These are phyloP conservation scores for Zea luxurians DNA, from an alignment of 176 grass and related monocot species.

Conservation along the genomic window DNA sequence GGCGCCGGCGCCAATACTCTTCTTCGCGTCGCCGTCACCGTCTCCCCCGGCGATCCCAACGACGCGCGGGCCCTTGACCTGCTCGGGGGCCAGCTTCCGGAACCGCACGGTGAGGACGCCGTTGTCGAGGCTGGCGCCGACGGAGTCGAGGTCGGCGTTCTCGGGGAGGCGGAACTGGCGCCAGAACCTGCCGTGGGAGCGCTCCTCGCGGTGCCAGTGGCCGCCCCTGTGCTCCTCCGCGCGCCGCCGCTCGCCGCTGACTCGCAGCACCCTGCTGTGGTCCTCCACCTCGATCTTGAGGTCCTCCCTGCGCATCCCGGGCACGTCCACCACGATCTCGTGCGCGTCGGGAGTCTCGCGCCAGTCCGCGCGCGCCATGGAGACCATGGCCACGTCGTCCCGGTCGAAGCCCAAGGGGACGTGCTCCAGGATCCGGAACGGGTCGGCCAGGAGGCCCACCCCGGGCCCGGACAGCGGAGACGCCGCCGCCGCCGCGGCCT, in stretches of 20 bases:
- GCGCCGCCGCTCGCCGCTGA: slow-evolving; percentile 81
- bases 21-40: slow-evolving; percentile 8
- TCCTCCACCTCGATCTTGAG: slow-evolving; percentile 80
- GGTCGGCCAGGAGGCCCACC: slow-evolving; percentile 46
- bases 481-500: not conserved
- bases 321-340: slow-evolving; percentile 79
- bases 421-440: slow-evolving; percentile 87
- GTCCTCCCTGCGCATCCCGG: slow-evolving; percentile 69
- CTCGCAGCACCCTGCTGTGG: slow-evolving; percentile 57
- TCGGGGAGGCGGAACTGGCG: slow-evolving; percentile 84
- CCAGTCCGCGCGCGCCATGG: slow-evolving; percentile 72
- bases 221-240: slow-evolving; percentile 54
- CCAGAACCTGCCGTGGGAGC: slow-evolving; percentile 86
- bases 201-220: slow-evolving; percentile 84
- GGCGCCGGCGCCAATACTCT: slow-evolving; percentile 5
- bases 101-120: slow-evolving; percentile 69
- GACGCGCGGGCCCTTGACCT: slow-evolving; percentile 70
- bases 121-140: slow-evolving; percentile 53
- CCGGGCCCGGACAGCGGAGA: slow-evolving; percentile 2
- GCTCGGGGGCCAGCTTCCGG: slow-evolving; percentile 67
- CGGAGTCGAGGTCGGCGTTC: slow-evolving; percentile 67
- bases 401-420: slow-evolving; percentile 63
- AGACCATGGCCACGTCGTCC: slow-evolving; percentile 50
- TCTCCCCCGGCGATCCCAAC: slow-evolving; percentile 53
- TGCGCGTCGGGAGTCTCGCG: slow-evolving; percentile 67